Conservation (phyloP, 768 basidiomycete species). For the Daedalea quercina region DNA sequence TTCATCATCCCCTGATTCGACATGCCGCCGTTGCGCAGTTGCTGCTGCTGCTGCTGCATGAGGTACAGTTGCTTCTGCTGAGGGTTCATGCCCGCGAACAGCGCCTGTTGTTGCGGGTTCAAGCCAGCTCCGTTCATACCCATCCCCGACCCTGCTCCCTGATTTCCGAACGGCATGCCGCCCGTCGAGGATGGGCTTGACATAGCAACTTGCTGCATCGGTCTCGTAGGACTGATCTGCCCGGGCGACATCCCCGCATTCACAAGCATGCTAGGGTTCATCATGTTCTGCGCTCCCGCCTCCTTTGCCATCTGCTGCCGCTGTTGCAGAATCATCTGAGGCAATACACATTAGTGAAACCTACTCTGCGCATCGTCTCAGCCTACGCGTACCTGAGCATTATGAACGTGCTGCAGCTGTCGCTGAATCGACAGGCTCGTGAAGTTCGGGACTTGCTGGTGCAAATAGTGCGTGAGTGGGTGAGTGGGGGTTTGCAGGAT, state of each 20-base stretch:
- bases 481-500: conserved; percentile 50
- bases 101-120: conserved; percentile 21
- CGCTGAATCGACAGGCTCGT: conserved; percentile 39
- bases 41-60: conserved; percentile 28
- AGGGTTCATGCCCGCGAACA: conserved; percentile 16
- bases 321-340: conserved; percentile 12
- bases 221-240: conserved; percentile 17
- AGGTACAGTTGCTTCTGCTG: conserved; percentile 42
- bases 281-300: not conserved
- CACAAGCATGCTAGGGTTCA: conserved; percentile 6
- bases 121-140: conserved; percentile 14
- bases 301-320: conserved; percentile 23
- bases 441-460: conserved; percentile 46
- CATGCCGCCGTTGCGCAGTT: conserved; percentile 14
- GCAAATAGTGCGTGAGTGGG: conserved; percentile 52
- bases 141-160: conserved; percentile 11
- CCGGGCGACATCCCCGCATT: conserved; percentile 8
- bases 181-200: conserved; percentile 6
- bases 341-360: not conserved
- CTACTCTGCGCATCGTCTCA: not conserved
- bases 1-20: conserved; percentile 9
- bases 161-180: conserved; percentile 9
- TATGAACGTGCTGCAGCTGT: conserved; percentile 55
- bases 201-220: conserved; percentile 16
- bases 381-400: conserved; percentile 39